Base-by-base conservation (phyloP, 306 rosid genomes). In the Prunus salicina region DNA sequence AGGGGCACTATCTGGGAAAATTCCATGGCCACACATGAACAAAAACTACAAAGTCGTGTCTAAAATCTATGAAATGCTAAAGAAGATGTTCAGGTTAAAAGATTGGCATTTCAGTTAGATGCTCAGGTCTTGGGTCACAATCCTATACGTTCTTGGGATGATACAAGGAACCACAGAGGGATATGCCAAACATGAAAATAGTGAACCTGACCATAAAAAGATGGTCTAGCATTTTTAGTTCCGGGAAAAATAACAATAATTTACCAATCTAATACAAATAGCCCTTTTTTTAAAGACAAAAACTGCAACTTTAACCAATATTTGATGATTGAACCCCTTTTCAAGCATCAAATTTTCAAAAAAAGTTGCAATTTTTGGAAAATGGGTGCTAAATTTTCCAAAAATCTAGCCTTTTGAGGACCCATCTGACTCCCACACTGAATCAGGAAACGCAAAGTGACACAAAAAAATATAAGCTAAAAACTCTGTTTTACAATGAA, bases 61-160 rank as follows among this genome's bases (percentile, higher is more conserved):
- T 34, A 73, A 24, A 56, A 6, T 50, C 34, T 18, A 64, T 64
- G 34, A 66, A 69, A 67, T 43, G 49, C 73, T 52, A 27, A 71
- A 25, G n/a, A 71, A 10, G 2, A 38, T 1, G 32, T 15, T 72
- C 52, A 38, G 51, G 45, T 25, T 34, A 2, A 56, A n/a, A 30
- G 47, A 30, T 12, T 38, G 65, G 8, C 27, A 46, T 72, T 56
- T 57, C 56, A 16, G 43, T 43, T 50, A 28, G 58, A 73, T 55
- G 8, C n/a, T 50, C 62, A 20, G 25, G 27, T 20, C 28, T 56
- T 56, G 10, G 62, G 24, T 56, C 27, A 56, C 20, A 56, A 56
- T 56, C 10, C 62, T 20, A 56, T 0, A 20, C 2, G 7, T 47
- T 24, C 15, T 45, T 20, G 30, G 53, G 30, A 24, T 7, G 9